These are phyloP conservation scores for Biscogniauxia mediterranea DNA, from an alignment of 2,329 filamentous ascomycete species.

Conservation along the genomic window DNA sequence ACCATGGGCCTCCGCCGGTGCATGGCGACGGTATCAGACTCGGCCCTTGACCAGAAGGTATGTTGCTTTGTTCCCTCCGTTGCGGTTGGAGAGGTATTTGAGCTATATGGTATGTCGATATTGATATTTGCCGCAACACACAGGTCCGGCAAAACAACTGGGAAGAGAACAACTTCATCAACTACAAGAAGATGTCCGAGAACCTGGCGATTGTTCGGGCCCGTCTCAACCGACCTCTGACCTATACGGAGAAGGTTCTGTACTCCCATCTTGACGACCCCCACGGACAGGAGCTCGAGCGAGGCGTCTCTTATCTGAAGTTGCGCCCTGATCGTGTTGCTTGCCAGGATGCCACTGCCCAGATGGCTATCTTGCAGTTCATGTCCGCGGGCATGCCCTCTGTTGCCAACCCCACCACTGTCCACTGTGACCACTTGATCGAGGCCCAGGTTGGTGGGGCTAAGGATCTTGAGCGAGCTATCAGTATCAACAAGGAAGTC, in stretches of 20 bases:
- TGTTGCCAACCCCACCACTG: conserved; percentile 90
- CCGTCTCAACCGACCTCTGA: conserved; percentile 89
- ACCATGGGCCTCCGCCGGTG: conserved; percentile 62
- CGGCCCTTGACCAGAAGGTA: conserved; percentile 86
- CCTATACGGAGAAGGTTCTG: conserved; percentile 96
- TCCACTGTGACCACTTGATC: conserved; percentile 99
- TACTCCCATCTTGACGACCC: conserved; percentile 99
- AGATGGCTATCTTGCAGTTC: conserved; percentile 99
- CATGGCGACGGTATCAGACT: conserved; percentile 85
- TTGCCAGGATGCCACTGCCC: conserved; percentile 98
- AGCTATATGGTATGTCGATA: neutral
- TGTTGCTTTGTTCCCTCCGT: conserved; percentile 22
- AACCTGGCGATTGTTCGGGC: conserved; percentile 88
- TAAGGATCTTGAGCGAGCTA: conserved; percentile 89
- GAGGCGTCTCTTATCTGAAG: conserved; percentile 93
- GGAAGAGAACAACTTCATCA: conserved; percentile 96
- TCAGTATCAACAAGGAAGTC: conserved; percentile 97
- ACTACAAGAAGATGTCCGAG: conserved; percentile 99
- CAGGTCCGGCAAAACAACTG: conserved; percentile 92
- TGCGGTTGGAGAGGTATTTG: neutral
- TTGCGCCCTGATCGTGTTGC: conserved; percentile 96
- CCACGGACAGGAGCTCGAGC: conserved; percentile 92
- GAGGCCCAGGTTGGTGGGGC: conserved; percentile 91
- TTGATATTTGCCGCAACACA: conserved; percentile 29
- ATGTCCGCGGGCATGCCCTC: conserved; percentile 98